These are phyloP conservation scores for Straminergon stramineum DNA, from an alignment of 225 moss, liverwort and hornwort species.

Conservation along the genomic window DNA sequence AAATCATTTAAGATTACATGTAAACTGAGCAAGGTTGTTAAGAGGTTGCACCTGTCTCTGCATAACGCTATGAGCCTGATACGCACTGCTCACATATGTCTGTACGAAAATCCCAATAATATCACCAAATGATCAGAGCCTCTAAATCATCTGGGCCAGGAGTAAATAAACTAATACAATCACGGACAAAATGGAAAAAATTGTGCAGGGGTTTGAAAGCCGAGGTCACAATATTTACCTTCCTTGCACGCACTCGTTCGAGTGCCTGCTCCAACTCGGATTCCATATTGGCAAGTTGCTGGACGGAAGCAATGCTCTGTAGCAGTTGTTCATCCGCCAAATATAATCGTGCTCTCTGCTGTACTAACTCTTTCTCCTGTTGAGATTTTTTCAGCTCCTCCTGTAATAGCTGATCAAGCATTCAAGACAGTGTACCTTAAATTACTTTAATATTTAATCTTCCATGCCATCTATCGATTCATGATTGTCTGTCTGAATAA, in stretches of 20 bases:
- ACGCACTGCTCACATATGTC: slow-evolving; percentile 50
- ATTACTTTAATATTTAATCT: neutral
- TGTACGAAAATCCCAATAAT: neutral
- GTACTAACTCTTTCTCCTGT: slow-evolving; percentile 43
- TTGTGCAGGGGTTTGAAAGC: neutral
- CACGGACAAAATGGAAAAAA: neutral
- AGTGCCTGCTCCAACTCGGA: slow-evolving; percentile 48
- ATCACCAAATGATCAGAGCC: neutral
- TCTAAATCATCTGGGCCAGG: neutral
- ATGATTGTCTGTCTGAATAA: neutral
- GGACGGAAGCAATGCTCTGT: slow-evolving; percentile 35
- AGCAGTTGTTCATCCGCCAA: slow-evolving; percentile 43
- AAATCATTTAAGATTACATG: neutral
- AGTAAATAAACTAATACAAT: neutral
- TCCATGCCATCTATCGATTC: neutral
- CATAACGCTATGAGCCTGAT: slow-evolving; percentile 29
- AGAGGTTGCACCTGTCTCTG: slow-evolving; percentile 31
- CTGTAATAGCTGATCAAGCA: slow-evolving; percentile 31
- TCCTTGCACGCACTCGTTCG: slow-evolving; percentile 43
- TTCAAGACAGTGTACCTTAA: neutral
- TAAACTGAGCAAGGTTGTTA: neutral
- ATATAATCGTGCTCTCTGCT: slow-evolving; percentile 42
- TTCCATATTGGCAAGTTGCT: slow-evolving; percentile 49
- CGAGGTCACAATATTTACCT: slow-evolving; percentile 5
- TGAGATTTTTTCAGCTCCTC: slow-evolving; percentile 49